These are phyloP conservation scores for Taphrina communis DNA, from an alignment of 1,139 yeast species.

Conservation along the genomic window DNA sequence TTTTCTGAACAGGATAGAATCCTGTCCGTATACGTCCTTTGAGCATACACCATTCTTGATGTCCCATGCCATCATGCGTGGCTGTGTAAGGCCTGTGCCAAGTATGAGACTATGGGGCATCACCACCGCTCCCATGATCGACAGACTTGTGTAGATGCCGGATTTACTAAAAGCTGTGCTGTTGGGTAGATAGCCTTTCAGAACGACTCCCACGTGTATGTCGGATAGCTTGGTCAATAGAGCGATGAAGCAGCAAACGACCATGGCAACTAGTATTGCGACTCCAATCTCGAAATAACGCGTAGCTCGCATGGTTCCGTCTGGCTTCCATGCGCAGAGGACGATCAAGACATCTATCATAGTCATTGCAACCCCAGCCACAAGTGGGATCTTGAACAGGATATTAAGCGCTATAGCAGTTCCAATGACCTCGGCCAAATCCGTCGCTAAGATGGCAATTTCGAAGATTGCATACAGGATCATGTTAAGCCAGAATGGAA, in stretches of 20 bases:
- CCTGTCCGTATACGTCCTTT: conserved; percentile 45
- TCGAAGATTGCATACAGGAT: conserved; percentile 77
- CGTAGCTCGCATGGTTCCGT: conserved; percentile 77
- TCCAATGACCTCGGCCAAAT: conserved; percentile 91
- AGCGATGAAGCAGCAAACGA: conserved; percentile 81
- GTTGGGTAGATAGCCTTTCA: conserved; percentile 75
- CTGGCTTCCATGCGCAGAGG: conserved; percentile 85
- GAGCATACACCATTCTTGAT: conserved; percentile 55
- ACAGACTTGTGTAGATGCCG: conserved; percentile 84
- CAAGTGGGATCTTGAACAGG: conserved; percentile 73
- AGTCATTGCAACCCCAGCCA: conserved; percentile 79
- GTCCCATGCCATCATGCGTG: conserved; percentile 84
- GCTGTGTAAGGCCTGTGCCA: conserved; percentile 92
- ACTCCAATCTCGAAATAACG: conserved; percentile 85
- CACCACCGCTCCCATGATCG: conserved; percentile 93
- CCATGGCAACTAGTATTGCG: conserved; percentile 73
- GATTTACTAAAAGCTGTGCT: conserved; percentile 72
- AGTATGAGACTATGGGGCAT: conserved; percentile 95
- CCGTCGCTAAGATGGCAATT: conserved; percentile 88
- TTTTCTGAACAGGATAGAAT: conserved; percentile 48
- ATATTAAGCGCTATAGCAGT: conserved; percentile 89
- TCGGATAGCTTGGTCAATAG: conserved; percentile 68
- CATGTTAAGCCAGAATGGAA: conserved; percentile 67
- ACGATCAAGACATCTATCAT: conserved; percentile 84
- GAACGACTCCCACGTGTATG: conserved; percentile 60